Base-by-base conservation (phyloP, 345 rosid genomes). In the Litchi chinensis region DNA sequence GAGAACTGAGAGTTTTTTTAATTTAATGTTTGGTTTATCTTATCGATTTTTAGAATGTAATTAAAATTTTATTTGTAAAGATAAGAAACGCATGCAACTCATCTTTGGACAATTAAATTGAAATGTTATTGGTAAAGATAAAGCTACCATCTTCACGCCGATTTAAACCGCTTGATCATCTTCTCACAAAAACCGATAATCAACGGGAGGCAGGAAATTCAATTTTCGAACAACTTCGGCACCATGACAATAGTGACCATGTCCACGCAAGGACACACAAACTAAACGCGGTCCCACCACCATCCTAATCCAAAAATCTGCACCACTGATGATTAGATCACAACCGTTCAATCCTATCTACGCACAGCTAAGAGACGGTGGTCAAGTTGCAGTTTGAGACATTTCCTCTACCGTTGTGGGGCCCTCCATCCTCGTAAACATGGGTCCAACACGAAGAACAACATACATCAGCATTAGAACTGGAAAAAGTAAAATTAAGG, bases 371-470 rank as follows among this genome's bases (percentile, higher is more conserved):
- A 32, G 37, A 50, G 2, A 0, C 16, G 56, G 56, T 22, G 13
- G 56, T 48, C 54, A 65, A 3, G 1, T 1, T 1, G 1, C 0
- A 26, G 9, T 28, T 39, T 2, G 9, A 0, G 0, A 43, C 7
- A 13, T 40, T 26, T 3, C 39, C n/a, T 16, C 65, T 54, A 21
- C 16, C 21, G 21, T 8, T 8, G 71, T 21, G 78, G 81, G 75
- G 10, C 83, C 83, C 77, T 56, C 65, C 41, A 54, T 28, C 48
- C 3, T 13, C 70, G 28, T 50, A 64, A 67, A 15, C 65, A 18
- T 18, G 52, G 62, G 80, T 56, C 37, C 83, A 40, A 16, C 0
- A 1, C 43, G 68, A 75, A 28, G 19, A 11, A 19, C 26, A 21
- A 8, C 37, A 32, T 2, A 18, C 46, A 9, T 28, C 19, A 56